phyloP scores from a whole-genome alignment of 306 rosid species.

The Ceratonia siliqua region DNA sequence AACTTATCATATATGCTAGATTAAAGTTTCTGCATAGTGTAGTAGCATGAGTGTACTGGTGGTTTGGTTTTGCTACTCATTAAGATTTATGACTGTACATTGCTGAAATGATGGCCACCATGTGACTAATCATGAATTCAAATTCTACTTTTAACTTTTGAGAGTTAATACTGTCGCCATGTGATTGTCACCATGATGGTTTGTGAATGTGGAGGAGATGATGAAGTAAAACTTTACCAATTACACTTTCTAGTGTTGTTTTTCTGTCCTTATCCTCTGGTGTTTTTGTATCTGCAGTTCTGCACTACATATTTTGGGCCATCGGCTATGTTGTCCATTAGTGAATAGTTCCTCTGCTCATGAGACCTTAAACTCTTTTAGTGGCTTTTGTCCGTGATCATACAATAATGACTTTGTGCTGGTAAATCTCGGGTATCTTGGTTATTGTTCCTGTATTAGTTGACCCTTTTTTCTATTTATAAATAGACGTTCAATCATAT shows the following conservation, averaged over 20 bases:
- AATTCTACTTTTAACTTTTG: slow-evolving; percentile 28
- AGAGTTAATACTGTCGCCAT: slow-evolving; percentile 13
- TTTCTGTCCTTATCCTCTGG: background rate
- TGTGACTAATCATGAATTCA: slow-evolving; percentile 24
- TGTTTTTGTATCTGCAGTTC: background rate
- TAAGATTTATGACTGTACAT: slow-evolving; percentile 3
- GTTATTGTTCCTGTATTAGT: slow-evolving; percentile 7
- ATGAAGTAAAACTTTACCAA: slow-evolving; percentile 24
- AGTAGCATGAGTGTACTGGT: background rate
- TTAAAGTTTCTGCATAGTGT: background rate
- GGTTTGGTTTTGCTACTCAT: slow-evolving; percentile 1
- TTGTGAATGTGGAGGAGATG: slow-evolving; percentile 14
- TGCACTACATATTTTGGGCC: slow-evolving; percentile 24
- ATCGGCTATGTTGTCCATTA: slow-evolving; percentile 4
- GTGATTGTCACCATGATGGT: slow-evolving; percentile 25
- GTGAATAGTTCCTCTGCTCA: background rate
- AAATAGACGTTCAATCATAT: background rate
- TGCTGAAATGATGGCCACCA: background rate
- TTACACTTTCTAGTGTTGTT: slow-evolving; percentile 21
- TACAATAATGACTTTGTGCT: slow-evolving; percentile 26
- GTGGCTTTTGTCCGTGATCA: slow-evolving; percentile 28
- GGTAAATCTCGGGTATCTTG: background rate
- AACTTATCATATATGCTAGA: background rate
- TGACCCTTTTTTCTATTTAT: slow-evolving; percentile 20
- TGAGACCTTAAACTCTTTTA: slow-evolving; percentile 21